These are phyloP conservation scores for Pyrenochaeta sp. DNA, from an alignment of 2,329 filamentous ascomycete species.

Conservation along the genomic window DNA sequence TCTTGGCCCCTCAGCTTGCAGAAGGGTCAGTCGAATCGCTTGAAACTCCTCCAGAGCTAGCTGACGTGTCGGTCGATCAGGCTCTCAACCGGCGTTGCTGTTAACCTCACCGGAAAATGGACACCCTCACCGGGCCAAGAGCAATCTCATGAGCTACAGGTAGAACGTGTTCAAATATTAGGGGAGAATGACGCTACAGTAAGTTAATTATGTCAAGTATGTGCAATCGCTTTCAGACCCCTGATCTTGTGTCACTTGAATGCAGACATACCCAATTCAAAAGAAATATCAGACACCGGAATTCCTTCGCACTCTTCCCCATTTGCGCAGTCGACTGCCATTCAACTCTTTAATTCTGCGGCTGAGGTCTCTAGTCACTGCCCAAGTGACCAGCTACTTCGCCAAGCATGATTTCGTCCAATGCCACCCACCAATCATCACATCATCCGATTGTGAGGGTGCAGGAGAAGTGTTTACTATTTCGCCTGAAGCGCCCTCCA, in stretches of 20 bases:
- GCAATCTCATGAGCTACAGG: constrained; percentile 83
- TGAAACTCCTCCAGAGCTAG: constrained; percentile 5
- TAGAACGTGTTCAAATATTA: constrained; percentile 72
- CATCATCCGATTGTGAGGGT: constrained; percentile 96
- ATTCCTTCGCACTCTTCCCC: constrained; percentile 86
- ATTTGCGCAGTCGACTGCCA: constrained; percentile 83
- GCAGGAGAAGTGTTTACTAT: constrained; percentile 92
- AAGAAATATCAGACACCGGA: constrained; percentile 95
- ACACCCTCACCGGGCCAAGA: constrained; percentile 71
- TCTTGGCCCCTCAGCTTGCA: constrained; percentile 75
- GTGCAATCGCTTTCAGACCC: constrained; percentile 4
- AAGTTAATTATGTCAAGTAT: constrained; percentile 47
- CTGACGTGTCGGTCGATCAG: constrained; percentile 57
- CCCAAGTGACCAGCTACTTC: constrained; percentile 79
- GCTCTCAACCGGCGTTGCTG: constrained; percentile 81
- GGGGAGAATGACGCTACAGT: constrained; percentile 83
- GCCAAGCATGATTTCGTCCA: constrained; percentile 75
- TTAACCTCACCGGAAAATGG: constrained; percentile 82
- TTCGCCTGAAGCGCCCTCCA: constrained; percentile 35
- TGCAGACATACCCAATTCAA: constrained; percentile 87
- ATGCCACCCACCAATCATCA: constrained; percentile 92
- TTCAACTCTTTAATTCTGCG: constrained; percentile 82
- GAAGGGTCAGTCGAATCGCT: constrained; percentile 67
- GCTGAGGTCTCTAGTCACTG: constrained; percentile 81
- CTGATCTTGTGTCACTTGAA: constrained; percentile 25